Conservation (phyloP, 2,329 filamentous ascomycete species). For the Epichloe sylvatica region DNA sequence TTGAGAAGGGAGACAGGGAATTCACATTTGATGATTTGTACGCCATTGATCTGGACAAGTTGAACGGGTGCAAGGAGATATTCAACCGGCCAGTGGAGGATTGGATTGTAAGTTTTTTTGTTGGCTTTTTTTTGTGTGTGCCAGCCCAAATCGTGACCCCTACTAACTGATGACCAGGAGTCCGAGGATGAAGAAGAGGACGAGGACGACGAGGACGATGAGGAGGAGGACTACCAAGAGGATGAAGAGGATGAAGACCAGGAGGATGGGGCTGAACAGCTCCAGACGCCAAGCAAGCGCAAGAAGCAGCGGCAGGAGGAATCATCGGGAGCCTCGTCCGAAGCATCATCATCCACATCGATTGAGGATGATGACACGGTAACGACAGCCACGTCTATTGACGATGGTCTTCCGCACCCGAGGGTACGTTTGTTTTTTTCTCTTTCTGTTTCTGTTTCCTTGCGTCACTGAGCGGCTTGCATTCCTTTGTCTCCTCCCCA, state of each 20-base stretch:
- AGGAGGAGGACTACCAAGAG: slow-evolving; percentile 44
- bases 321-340: slow-evolving; percentile 24
- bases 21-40: slow-evolving; percentile 95
- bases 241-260: slow-evolving; percentile 35
- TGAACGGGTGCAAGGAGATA: slow-evolving; percentile 86
- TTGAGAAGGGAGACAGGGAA: slow-evolving; percentile 86
- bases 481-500: too few species aligned
- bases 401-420: slow-evolving; percentile 64
- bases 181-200: slow-evolving; percentile 40
- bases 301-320: slow-evolving; percentile 43
- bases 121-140: background rate
- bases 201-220: slow-evolving; percentile 32
- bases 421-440: slow-evolving; percentile 26
- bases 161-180: slow-evolving; percentile 25
- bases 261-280: slow-evolving; percentile 26
- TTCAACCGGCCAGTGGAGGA: slow-evolving; percentile 74
- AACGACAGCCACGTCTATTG: slow-evolving; percentile 37
- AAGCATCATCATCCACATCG: slow-evolving; percentile 16
- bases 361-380: slow-evolving; percentile 34
- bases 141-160: too few species aligned
- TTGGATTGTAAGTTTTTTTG: slow-evolving; percentile 48
- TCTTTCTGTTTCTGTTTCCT: background rate
- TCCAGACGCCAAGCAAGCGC: slow-evolving; percentile 38
- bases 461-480: too few species aligned
- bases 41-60: slow-evolving; percentile 81